Evolutionary conservation across 2,329 filamentous ascomycete species (phyloP), one percentile per base, ranked within the genome.

Genomic region (Talaromyces sp.): DNA sequence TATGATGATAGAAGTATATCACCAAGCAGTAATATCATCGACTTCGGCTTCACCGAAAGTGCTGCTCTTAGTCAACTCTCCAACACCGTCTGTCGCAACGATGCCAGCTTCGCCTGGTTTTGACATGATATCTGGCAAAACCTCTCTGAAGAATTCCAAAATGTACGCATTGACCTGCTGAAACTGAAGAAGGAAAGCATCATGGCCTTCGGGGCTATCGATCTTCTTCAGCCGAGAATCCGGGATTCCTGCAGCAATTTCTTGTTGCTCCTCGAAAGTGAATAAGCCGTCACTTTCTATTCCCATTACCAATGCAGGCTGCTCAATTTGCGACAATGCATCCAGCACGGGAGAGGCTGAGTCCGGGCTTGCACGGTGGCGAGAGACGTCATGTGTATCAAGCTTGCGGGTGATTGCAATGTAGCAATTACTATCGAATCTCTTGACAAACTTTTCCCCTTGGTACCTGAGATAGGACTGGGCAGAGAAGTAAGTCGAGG

Each of bases 371-470:
- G 79, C 81, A 5, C 94, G 89, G 74, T 89, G 87, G 31, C 93
- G 87, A 14, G 93, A 96, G 31, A 99, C 88, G 75, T 99, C 95
- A 77, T 99, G 95, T 0, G 95, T 98, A 76, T 99, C 95, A 16
- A 99, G 86, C 79, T 99, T 99, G 72, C 95, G 90, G 4, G 95
- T 98, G 78, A 99, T 97, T 70, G 95, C 93, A 71, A 99, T 98
- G 81, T 99, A 99, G 81, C 95, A 99, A 77, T 99, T 99, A 72
- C 93, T 92, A 78, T 99, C 95, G 77, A 98, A 99, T 10, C 95
- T 90, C 77, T 91, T 93, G 72, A 98, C 95, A 72, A 99, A 99
- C 78, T 99, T 99, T 72, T 90, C 87, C 64, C 93, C 94, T 79
- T 99, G 95, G 78, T 99, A 99, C 22, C 95, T 90, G 50, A 99